Conservation (phyloP, 768 basidiomycete species). For the Pholiota microspora region DNA sequence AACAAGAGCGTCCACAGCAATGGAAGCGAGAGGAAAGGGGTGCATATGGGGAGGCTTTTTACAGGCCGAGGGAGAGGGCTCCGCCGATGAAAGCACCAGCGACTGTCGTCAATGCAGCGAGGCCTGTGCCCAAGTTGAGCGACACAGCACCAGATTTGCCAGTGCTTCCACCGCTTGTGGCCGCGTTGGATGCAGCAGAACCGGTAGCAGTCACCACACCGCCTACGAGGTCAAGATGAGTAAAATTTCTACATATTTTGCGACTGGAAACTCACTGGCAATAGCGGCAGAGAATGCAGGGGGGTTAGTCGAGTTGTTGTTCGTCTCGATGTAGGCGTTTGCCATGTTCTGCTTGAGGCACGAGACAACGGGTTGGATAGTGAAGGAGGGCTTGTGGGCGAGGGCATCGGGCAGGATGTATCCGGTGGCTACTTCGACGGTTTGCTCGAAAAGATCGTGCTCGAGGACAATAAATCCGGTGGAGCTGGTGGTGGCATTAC, state of each 20-base stretch:
- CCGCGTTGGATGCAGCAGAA: conserved; percentile 1
- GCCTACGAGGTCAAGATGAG: neutral
- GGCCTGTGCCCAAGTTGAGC: neutral
- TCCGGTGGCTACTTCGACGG: conserved; percentile 82
- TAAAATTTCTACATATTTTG: neutral
- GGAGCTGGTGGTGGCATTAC: conserved; percentile 51
- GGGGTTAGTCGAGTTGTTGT: conserved; percentile 65
- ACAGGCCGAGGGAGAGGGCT: neutral
- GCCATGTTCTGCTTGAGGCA: conserved; percentile 59
- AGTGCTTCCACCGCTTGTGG: conserved; percentile 3
- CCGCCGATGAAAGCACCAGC: conserved; percentile 6
- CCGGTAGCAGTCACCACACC: conserved; percentile 16
- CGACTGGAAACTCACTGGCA: conserved; percentile 12
- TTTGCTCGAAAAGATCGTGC: conserved; percentile 83
- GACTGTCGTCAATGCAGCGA: conserved; percentile 7
- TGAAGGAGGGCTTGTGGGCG: conserved; percentile 60
- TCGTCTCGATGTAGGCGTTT: conserved; percentile 83
- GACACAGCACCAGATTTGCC: conserved; percentile 1
- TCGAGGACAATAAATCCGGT: conserved; percentile 90
- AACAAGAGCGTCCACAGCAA: too few species aligned
- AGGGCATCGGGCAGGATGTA: conserved; percentile 84
- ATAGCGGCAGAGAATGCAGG: conserved; percentile 30
- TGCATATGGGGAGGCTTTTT: neutral
- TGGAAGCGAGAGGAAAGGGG: neutral
- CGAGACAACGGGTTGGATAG: conserved; percentile 65